Evolutionary conservation across 2,329 filamentous ascomycete genomes (phyloP).

Genomic region (Phoma herbarum): DNA sequence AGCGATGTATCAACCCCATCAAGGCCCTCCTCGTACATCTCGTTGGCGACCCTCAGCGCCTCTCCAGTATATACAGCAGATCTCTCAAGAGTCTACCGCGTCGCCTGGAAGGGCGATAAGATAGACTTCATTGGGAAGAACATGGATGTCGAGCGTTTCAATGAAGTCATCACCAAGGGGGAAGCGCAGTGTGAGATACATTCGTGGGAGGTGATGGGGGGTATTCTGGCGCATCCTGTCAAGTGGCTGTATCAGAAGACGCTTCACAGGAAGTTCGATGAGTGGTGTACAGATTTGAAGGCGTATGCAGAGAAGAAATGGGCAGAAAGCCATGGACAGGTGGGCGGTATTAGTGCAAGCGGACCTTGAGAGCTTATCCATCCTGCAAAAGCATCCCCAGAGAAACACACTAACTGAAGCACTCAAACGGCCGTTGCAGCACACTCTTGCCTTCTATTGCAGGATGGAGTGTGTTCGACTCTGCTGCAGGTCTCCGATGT

Average conservation of each 20-base stretch:
- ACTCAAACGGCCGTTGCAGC: too few relatives aligned
- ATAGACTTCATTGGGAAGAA: constrained; percentile 23
- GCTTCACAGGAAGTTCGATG: constrained; percentile 26
- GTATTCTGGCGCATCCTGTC: constrained; percentile 29
- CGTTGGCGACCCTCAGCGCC: constrained; percentile 10
- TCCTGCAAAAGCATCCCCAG: too few relatives aligned
- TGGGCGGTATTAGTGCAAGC: neutral
- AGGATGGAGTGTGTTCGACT: neutral
- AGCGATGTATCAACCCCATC: constrained; percentile 31
- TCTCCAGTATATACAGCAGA: constrained; percentile 29
- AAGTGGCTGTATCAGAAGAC: constrained; percentile 28
- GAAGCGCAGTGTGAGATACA: constrained; percentile 31
- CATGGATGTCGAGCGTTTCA: constrained; percentile 28
- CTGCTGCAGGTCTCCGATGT: neutral
- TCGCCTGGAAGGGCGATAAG: constrained; percentile 32
- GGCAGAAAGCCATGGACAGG: neutral
- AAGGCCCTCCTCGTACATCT: constrained; percentile 25
- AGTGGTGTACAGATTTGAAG: constrained; percentile 34
- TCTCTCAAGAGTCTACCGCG: constrained; percentile 29
- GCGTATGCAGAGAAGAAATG: constrained; percentile 24
- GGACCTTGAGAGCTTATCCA: neutral
- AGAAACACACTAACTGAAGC: neutral
- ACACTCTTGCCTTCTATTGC: neutral
- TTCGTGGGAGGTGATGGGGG: constrained; percentile 35
- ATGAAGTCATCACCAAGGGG: constrained; percentile 29